These are phyloP conservation scores for Fusarium anguioides DNA, from an alignment of 2,329 filamentous ascomycete genomes.

Conservation along the genomic window DNA sequence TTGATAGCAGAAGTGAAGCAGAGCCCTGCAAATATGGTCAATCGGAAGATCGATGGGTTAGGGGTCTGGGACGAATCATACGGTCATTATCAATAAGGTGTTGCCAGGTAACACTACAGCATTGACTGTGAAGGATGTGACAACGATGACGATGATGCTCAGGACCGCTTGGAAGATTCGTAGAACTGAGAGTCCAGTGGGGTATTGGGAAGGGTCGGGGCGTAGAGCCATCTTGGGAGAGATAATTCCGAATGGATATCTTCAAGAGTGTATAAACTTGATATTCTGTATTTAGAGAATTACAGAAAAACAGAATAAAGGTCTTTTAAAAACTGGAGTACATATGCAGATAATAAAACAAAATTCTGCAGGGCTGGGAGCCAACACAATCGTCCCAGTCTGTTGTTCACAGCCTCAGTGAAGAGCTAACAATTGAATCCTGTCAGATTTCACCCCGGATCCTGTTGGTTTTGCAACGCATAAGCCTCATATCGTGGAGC, in stretches of 20 bases:
- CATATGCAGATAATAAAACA: neutral
- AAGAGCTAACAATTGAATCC: neutral
- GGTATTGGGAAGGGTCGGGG: constrained; percentile 54
- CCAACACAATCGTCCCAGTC: neutral
- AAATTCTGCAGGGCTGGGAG: neutral
- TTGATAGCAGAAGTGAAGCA: constrained; percentile 56
- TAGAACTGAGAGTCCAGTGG: constrained; percentile 56
- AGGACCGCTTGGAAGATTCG: constrained; percentile 60
- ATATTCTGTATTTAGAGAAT: neutral
- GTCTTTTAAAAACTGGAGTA: neutral
- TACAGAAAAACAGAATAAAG: neutral
- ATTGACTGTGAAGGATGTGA: constrained; percentile 58
- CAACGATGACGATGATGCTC: constrained; percentile 57
- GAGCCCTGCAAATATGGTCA: constrained; percentile 48
- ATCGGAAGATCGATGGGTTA: accelerated
- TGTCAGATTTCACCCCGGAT: constrained; percentile 1
- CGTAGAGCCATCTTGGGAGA: neutral
- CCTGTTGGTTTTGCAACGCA: neutral
- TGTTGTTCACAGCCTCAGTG: neutral
- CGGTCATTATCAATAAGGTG: constrained; percentile 53
- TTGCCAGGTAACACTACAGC: constrained; percentile 52
- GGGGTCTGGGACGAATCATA: constrained; percentile 31
- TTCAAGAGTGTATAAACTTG: too few relatives aligned
- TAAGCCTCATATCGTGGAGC: neutral
- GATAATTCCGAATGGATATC: neutral